phyloP scores from a whole-genome alignment of 169 alveolate genomes.

The Cryptosporidium viatorum region DNA sequence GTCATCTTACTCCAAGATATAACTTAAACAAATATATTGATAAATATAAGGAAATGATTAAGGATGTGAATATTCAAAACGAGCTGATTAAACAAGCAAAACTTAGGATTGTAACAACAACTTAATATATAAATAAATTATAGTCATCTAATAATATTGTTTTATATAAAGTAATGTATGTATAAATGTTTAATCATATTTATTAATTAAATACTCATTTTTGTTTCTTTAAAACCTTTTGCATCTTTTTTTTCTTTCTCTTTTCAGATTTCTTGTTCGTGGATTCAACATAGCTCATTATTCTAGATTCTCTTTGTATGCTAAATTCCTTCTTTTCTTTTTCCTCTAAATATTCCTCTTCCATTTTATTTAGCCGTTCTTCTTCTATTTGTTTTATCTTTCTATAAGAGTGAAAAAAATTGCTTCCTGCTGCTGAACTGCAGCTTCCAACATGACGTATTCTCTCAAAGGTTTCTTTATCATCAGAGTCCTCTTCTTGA shows the following conservation, averaged over 20 bases:
- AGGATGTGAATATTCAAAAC: conserved; percentile 13
- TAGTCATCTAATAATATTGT: neutral
- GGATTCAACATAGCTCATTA: conserved; percentile 13
- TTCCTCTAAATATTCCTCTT: conserved; percentile 72
- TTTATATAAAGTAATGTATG: neutral
- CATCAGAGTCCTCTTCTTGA: conserved; percentile 10
- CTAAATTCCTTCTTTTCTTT: conserved; percentile 63
- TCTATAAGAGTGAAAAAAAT: conserved; percentile 78
- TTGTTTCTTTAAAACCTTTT: neutral
- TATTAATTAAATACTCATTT: neutral
- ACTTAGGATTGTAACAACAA: conserved; percentile 53
- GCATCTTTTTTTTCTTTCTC: conserved; percentile 45
- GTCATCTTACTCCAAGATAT: conserved; percentile 41
- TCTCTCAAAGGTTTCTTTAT: conserved; percentile 19
- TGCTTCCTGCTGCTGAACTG: conserved; percentile 81
- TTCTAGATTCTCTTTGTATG: conserved; percentile 37
- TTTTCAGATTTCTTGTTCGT: conserved; percentile 47
- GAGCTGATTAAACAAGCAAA: conserved; percentile 62
- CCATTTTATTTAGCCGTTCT: conserved; percentile 77
- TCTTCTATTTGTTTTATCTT: conserved; percentile 64
- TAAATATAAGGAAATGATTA: conserved; percentile 37
- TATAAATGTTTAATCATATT: neutral
- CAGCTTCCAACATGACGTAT: conserved; percentile 77
- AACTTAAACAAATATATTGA: conserved; percentile 36
- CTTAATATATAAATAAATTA: neutral